phyloP scores from a whole-genome alignment of 768 basidiomycete genomes.

The Tephrocybe sp. region DNA sequence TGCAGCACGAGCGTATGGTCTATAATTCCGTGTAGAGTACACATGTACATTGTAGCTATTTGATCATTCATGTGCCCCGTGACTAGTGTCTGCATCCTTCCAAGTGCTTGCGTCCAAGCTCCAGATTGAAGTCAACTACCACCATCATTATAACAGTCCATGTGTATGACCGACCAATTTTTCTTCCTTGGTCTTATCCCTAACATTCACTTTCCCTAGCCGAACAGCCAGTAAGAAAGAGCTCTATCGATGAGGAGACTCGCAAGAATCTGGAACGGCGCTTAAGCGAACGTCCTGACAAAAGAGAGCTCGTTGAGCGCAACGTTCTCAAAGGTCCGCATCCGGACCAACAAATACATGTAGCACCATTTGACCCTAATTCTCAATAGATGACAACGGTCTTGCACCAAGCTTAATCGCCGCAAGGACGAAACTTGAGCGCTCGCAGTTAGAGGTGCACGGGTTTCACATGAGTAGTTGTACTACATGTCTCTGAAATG shows the following conservation, averaged over 20 bases:
- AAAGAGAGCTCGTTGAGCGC: conserved; percentile 59
- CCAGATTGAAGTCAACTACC: conserved; percentile 1
- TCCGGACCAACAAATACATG: not conserved
- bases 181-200: not conserved
- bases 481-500: not conserved
- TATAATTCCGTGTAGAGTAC: no score
- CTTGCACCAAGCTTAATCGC: conserved; percentile 62
- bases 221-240: conserved; percentile 7
- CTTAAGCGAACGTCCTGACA: conserved; percentile 53
- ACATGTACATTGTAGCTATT: no score
- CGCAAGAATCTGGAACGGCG: conserved; percentile 49
- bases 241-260: conserved; percentile 25
- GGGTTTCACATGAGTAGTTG: not conserved
- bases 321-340: conserved; percentile 65
- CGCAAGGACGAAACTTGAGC: conserved; percentile 54
- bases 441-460: conserved; percentile 61
- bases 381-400: conserved; percentile 50
- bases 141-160: conserved; percentile 3
- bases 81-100: conserved; percentile 1
- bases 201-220: not conserved
- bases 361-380: conserved; percentile 1
- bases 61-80: conserved; percentile 2
- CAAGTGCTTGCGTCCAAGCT: no score
- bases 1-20: no score
- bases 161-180: conserved; percentile 5